Evolutionary conservation across 192 early-diverging fungal genomes (phyloP).

Genomic region (Coemansia sp.): DNA sequence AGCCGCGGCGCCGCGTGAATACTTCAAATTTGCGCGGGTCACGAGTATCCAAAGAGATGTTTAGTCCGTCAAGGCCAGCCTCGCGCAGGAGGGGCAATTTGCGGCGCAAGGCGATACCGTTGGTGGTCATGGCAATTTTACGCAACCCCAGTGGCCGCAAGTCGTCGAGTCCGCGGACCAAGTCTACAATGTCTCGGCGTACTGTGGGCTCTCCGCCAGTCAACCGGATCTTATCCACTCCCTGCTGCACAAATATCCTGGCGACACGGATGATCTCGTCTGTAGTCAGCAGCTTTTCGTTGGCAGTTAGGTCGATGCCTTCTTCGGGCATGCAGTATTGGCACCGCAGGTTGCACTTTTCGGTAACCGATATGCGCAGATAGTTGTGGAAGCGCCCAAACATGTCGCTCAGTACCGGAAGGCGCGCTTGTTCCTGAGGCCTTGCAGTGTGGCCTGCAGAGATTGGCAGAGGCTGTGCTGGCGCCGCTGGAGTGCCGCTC

Average conservation of each 20-base stretch:
- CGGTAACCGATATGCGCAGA: constrained; percentile 90
- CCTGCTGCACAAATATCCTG: constrained; percentile 78
- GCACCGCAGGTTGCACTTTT: constrained; percentile 94
- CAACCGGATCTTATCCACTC: constrained; percentile 90
- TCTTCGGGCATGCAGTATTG: constrained; percentile 97
- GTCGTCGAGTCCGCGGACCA: constrained; percentile 76
- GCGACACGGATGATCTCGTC: constrained; percentile 81
- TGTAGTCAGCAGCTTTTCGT: constrained; percentile 67
- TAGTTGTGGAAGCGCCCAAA: constrained; percentile 91
- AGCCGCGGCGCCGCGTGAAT: constrained; percentile 82
- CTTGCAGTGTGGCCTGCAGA: no score
- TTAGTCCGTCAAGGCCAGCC: constrained; percentile 80
- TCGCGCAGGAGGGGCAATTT: constrained; percentile 70
- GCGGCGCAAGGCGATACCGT: constrained; percentile 85
- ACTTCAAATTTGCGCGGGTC: constrained; percentile 84
- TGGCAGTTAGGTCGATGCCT: constrained; percentile 71
- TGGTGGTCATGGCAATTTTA: constrained; percentile 89
- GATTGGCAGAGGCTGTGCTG: not conserved
- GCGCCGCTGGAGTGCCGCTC: not conserved
- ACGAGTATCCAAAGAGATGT: constrained; percentile 90
- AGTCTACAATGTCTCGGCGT: constrained; percentile 81
- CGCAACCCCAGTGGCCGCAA: constrained; percentile 72
- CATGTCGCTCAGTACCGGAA: constrained; percentile 60
- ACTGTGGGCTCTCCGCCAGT: constrained; percentile 97
- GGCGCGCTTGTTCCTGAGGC: not conserved